Evolutionary conservation across 768 basidiomycete genomes (phyloP), one percentile per base, ranked within the genome.

Genomic region (Asterophora parasitica): DNA sequence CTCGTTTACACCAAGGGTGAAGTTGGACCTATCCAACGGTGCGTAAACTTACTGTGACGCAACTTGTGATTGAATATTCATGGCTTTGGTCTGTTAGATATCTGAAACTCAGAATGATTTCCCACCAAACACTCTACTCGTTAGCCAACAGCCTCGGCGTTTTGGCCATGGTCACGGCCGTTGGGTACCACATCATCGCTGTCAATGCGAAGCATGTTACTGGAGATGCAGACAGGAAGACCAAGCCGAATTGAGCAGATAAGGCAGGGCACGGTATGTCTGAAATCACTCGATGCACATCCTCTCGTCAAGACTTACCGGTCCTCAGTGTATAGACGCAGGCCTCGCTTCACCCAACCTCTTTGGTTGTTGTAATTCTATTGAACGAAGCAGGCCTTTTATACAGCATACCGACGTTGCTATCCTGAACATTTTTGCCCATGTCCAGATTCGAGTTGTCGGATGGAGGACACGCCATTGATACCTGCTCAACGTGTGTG

Each of bases 151-250:
- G 80, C 23, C 81, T 94, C 13, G 93, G 93, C 31, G 73, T 83
- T 31, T 72, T 89, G 44, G 88, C 94, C 23, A 92, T 97, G 85
- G 59, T 91, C 55, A 83, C 88, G 4, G 85, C 93, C 46, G 84
- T 97, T 45, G 78, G 81, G 39, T 96, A 94, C 67, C 94, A 97
- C 70, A 80, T 95, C 58, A 72, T 97, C 42, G 85, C 89, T 28
- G 90, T 95, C 51, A 94, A 94, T 58, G 80, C 82, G 16, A 61
- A 63, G 52, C 76, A 61, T 61, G 63, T 65, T 50, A 53, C 51
- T 52, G 60, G 39, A 46, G 57, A 38, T n/a, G 62, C 58, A 51
- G 53, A 54, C 34, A 52, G 51, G 39, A 56, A 63, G 48, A 47
- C 45, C 33, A 57, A 58, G 16, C 57, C 49, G 49, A 48, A 51